A percentile compares a stretch with the other conserved stretches of the same genome.
Conservation (phyloP, 495 filamentous ascomycete genomes). For the Usnea hakonensis region DNA sequence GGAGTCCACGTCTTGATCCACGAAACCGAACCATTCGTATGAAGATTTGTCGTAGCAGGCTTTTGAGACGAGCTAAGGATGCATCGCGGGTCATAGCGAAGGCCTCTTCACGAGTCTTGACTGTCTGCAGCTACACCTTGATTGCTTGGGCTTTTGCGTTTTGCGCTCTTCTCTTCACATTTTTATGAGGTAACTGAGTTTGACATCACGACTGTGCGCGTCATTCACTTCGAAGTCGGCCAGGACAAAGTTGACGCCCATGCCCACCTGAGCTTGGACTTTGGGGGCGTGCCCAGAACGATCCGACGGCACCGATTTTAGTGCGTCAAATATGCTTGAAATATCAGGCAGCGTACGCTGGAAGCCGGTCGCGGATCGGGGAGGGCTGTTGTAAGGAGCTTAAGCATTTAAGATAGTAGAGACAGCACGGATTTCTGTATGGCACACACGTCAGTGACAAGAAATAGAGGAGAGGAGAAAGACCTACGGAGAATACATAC, state of each 20-base stretch:
- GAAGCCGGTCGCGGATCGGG: no score
- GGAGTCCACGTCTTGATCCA: background rate
- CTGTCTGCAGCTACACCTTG: slow-evolving; percentile 1
- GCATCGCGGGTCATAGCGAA: slow-evolving; percentile 1
- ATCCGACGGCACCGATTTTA: background rate
- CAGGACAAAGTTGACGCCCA: slow-evolving; percentile 1
- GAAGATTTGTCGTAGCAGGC: background rate
- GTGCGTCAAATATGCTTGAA: no score
- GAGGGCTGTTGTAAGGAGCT: no score
- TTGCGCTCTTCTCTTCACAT: slow-evolving; percentile 1
- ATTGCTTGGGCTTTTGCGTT: background rate
- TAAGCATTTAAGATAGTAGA: no score
- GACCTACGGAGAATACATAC: no score
- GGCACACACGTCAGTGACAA: no score
- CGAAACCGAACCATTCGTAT: background rate
- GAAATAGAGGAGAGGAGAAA: no score
- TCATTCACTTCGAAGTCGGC: slow-evolving; percentile 1
- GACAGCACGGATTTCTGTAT: no score
- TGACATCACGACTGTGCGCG: slow-evolving; percentile 2
- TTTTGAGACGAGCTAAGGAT: background rate
- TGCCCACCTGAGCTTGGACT: slow-evolving; percentile 3
- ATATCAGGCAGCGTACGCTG: no score
- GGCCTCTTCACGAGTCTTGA: background rate
- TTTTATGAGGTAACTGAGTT: background rate
- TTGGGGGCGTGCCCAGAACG: background rate